Base-by-base conservation (phyloP, 495 filamentous ascomycete genomes). In the Margaritispora aquatica region DNA sequence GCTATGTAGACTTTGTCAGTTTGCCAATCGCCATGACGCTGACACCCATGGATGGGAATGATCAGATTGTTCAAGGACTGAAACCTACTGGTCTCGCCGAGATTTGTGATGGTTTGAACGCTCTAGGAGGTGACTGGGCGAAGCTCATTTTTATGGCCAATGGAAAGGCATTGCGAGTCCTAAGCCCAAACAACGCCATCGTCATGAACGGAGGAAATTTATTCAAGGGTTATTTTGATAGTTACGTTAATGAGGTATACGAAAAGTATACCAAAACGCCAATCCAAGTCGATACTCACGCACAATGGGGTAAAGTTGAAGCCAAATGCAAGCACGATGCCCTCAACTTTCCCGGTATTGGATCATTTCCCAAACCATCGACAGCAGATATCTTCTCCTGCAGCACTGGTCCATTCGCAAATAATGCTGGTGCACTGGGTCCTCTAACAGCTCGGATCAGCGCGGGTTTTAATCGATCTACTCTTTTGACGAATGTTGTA, bases 1-100 rank as follows among this genome's bases (percentile, higher is more conserved):
- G 75, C 54, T 86, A 86, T 63, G 88, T 92, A 38, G 88, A 92
- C 72, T 90, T 90, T 65, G 81, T 88, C 41, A 74, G 75, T 52
- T 62, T 89, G 10, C 87, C 88, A 10, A 81, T 90, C 53, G 78
- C 84, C 7, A 72, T 92, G 38, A 70, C 77, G 26, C 76, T 92
- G 5, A 73, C 72, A 31, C 82, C 79, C 63, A 29, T 27, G 2
- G 72, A 75, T 2, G 81, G 80, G n/a, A 50, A 58, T 2, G 75
- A 69, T 1, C 78, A 86, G 62, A 70, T 73, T 26, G 86, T 90
- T 20, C 63, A 74, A 4, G 88, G 88, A 26, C 71, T 87, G 58
- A 76, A 80, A 0, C 27, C 78, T 0, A 68, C 76, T 59, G 87
- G 83, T 3, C 79, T 90, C 10, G 75, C 77, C 41, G 72, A 70